Percentiles rank a stretch among this genome's conserved stretches.
These are phyloP conservation scores for Candida labiduridarum DNA, from an alignment of 1,139 yeast species.

Conservation along the genomic window DNA sequence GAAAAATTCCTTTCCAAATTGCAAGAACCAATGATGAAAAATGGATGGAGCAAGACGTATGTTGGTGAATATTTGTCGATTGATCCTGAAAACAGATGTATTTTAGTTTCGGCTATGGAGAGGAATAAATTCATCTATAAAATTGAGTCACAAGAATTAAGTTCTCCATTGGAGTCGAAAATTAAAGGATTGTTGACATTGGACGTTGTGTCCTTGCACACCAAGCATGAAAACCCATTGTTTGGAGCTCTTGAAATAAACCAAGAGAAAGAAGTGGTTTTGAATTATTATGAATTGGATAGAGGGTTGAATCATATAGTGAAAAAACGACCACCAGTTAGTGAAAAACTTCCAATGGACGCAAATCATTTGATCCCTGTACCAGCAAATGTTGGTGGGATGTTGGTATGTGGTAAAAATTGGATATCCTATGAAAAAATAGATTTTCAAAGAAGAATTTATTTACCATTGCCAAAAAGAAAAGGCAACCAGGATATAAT, in stretches of 20 bases:
- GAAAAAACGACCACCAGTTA: slow-evolving; percentile 40
- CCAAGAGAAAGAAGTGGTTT: slow-evolving; percentile 19
- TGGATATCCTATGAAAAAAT: slow-evolving; percentile 28
- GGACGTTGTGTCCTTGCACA: slow-evolving; percentile 62
- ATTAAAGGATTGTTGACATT: slow-evolving; percentile 57
- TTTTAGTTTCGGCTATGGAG: slow-evolving; percentile 73
- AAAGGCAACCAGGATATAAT: slow-evolving; percentile 25
- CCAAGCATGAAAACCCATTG: slow-evolving; percentile 77
- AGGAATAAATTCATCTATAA: slow-evolving; percentile 66
- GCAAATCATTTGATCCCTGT: slow-evolving; percentile 36
- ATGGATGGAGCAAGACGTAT: slow-evolving; percentile 72
- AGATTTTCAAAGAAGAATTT: slow-evolving; percentile 11
- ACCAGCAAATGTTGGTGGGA: slow-evolving; percentile 37
- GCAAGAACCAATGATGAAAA: slow-evolving; percentile 72
- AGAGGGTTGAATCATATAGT: slow-evolving; percentile 80
- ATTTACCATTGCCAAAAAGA: slow-evolving; percentile 50
- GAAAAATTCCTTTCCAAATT: slow-evolving; percentile 50
- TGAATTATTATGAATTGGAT: slow-evolving; percentile 80
- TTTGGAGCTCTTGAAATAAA: slow-evolving; percentile 78
- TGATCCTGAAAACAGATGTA: slow-evolving; percentile 75
- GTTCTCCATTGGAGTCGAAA: slow-evolving; percentile 77
- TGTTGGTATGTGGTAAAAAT: slow-evolving; percentile 42
- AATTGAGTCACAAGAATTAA: slow-evolving; percentile 39
- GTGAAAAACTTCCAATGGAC: slow-evolving; percentile 34
- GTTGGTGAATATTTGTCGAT: slow-evolving; percentile 79